Evolutionary conservation across 2,329 filamentous ascomycete genomes (phyloP).

Genomic region (Ophiostoma populinum): DNA sequence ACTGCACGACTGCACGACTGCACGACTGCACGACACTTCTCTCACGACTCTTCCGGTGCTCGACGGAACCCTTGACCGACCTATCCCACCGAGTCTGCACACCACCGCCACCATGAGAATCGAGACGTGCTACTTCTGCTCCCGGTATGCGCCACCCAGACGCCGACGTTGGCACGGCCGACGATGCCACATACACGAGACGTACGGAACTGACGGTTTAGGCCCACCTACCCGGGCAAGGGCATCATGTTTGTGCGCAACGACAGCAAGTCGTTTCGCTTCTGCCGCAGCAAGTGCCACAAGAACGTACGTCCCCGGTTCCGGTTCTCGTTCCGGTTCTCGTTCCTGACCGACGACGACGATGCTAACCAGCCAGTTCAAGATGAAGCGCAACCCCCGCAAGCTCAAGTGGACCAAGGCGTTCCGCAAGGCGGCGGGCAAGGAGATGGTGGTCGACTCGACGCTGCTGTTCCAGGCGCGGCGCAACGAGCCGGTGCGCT

Average conservation of each 20-base stretch:
- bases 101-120: conserved; percentile 18
- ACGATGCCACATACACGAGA: neutral
- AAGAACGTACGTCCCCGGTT: conserved; percentile 29
- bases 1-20: neutral
- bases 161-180: neutral
- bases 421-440: conserved; percentile 70
- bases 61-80: neutral
- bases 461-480: conserved; percentile 84
- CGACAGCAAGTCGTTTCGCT: conserved; percentile 36
- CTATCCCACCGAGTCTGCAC: neutral
- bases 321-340: no score
- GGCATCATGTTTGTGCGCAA: conserved; percentile 36
- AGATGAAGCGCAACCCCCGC: conserved; percentile 95
- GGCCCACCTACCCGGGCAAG: conserved; percentile 37
- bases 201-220: conserved; percentile 6
- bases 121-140: conserved; percentile 57
- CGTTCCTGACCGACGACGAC: neutral
- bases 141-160: conserved; percentile 24
- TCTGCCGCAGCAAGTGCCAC: conserved; percentile 44
- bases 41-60: conserved; percentile 3
- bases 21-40: conserved; percentile 1
- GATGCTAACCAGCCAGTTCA: conserved; percentile 46
- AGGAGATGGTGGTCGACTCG: conserved; percentile 81
- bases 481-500: conserved; percentile 86
- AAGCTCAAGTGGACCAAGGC: conserved; percentile 97